Evolutionary conservation across 768 basidiomycete genomes (phyloP).

Genomic region (Mrakia frigida): DNA sequence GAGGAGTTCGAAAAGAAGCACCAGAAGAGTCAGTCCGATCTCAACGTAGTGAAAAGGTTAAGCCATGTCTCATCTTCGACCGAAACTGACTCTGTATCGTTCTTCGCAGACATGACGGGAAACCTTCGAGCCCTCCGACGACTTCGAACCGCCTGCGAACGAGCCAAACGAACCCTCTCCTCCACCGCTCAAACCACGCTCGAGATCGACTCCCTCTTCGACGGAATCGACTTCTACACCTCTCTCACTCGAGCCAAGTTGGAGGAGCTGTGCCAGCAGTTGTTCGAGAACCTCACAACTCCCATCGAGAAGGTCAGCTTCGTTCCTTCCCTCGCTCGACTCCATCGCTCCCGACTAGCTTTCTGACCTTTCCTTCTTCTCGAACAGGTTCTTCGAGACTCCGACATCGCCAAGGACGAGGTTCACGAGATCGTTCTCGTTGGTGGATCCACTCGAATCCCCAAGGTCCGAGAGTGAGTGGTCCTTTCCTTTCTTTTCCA

Average conservation of each 20-base stretch:
- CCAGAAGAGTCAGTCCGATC: conserved; percentile 60
- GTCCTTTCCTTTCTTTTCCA: too few relatives aligned
- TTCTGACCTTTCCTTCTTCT: neutral
- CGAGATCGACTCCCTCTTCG: conserved; percentile 95
- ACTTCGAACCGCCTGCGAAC: conserved; percentile 14
- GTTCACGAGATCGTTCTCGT: conserved; percentile 91
- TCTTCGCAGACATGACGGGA: neutral
- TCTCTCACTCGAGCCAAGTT: too few relatives aligned
- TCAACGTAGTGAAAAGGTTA: too few relatives aligned
- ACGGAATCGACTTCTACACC: conserved; percentile 61
- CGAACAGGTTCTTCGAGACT: conserved; percentile 83
- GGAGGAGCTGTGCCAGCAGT: conserved; percentile 89
- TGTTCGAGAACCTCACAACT: conserved; percentile 58
- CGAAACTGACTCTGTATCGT: too few relatives aligned
- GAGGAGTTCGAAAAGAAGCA: conserved; percentile 97
- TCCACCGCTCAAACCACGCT: conserved; percentile 93
- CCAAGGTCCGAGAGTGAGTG: conserved; percentile 39
- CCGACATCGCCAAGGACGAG: conserved; percentile 91
- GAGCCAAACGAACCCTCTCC: conserved; percentile 51
- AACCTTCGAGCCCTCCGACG: conserved; percentile 17
- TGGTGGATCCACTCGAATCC: conserved; percentile 84
- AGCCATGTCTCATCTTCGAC: too few relatives aligned
- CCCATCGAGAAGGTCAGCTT: too few relatives aligned
- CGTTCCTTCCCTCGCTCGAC: too few relatives aligned
- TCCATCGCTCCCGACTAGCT: neutral